A percentile compares a stretch with the other conserved stretches of the same genome.
Evolutionary conservation across 768 basidiomycete genomes (phyloP).

Genomic region (Exsudoporus frostii): DNA sequence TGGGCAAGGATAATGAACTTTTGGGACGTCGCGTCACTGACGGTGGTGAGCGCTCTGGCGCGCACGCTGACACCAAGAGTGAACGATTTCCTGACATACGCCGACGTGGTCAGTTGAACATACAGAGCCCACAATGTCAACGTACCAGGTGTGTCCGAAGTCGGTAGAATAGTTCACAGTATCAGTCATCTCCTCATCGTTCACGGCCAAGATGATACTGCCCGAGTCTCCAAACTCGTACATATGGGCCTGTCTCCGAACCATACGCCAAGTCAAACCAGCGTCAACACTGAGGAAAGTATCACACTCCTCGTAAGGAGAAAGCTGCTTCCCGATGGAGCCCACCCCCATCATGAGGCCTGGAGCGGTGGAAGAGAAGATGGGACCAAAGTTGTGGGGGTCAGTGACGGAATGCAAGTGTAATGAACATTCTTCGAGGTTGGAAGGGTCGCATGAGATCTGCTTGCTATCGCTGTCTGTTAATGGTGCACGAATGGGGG

Average conservation of each 20-base stretch:
- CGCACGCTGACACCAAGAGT: constrained; percentile 68
- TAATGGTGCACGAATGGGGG: constrained; percentile 55
- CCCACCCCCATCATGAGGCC: constrained; percentile 98
- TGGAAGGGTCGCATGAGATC: constrained; percentile 58
- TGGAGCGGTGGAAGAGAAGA: constrained; percentile 94
- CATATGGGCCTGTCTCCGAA: constrained; percentile 72
- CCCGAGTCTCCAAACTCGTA: constrained; percentile 95
- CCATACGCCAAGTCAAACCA: constrained; percentile 83
- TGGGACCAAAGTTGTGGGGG: constrained; percentile 89
- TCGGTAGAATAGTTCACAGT: constrained; percentile 76
- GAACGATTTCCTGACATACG: constrained; percentile 56
- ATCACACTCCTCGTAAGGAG: constrained; percentile 80
- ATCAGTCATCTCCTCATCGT: constrained; percentile 79
- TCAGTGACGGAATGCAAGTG: constrained; percentile 92
- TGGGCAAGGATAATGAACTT: constrained; percentile 91
- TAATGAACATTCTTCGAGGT: constrained; percentile 67
- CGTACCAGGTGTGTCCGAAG: constrained; percentile 80
- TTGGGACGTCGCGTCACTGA: constrained; percentile 94
- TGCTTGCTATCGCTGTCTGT: constrained; percentile 57
- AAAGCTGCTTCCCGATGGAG: constrained; percentile 66
- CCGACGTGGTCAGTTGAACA: background rate
- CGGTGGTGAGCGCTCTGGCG: constrained; percentile 75
- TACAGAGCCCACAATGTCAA: background rate
- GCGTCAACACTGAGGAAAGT: constrained; percentile 93
- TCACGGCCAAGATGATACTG: constrained; percentile 73